Evolutionary conservation across 1,139 yeast species (phyloP), one percentile per base, ranked within the genome.

Genomic region (Yamadazyma sp.): DNA sequence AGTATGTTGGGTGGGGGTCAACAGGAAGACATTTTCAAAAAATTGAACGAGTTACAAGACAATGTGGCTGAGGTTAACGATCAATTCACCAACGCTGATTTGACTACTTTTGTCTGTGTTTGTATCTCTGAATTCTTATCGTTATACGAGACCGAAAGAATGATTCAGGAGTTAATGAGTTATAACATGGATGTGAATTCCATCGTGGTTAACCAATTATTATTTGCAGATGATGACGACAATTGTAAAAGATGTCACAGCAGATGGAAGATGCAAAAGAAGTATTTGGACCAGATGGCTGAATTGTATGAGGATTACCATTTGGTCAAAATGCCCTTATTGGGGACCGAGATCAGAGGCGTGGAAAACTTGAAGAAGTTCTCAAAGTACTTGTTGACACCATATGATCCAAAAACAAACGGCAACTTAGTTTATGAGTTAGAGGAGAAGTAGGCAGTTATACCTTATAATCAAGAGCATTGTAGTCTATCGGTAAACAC

Each of bases 71-170:
- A 88, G 59, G 96, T 92, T 44, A 92, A 88, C 64, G 84, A 84
- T 49, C 98, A 92, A 63, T 92, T 92, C 70, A 89, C 95, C 55
- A 82, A 92, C 64, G 96, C 98, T 2, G 97, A 92, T 46, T 73
- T 92, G 58, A 92, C 98, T 17, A 92, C 98, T 0, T 92, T 92
- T 62, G 87, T 92, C 20, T 92, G 98, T 67, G 98, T 92, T 33
- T 92, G 98, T 67, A 92, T 92, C 49, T 88, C 97, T 34, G 98
- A 92, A 66, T 92, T 92, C 64, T 75, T 92, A 58, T 91, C 98
- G 2, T 73, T 92, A 39, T 92, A 92, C 63, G 98, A 92, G 66
- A 91, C 98, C 17, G 98, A 92, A 69, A 83, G 98, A 67, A 81
- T 92, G 83, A 87, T 91, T 51, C 98, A 92, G 68, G 98, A 92